Evolutionary conservation across 441 rosid species (phyloP).

Genomic region (Isatis lusitanica): DNA sequence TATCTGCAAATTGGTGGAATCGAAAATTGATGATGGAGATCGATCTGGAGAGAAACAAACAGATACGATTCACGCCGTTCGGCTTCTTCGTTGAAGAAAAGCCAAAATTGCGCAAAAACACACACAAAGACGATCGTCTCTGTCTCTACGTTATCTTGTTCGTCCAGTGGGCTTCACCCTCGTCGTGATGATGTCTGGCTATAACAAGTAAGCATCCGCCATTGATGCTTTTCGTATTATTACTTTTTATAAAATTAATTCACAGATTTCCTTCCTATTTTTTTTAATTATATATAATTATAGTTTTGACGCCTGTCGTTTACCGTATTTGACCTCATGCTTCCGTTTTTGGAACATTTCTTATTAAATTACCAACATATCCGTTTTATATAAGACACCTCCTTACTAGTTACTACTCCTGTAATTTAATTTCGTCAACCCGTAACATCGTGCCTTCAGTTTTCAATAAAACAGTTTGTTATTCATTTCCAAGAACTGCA

Average conservation of each 20-base stretch:
- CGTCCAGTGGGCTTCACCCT: slow-evolving; percentile 22
- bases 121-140: neutral
- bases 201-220: slow-evolving; percentile 32
- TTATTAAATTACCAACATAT: neutral
- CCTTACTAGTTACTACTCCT: neutral
- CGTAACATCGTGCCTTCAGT: neutral
- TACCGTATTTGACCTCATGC: slow-evolving; percentile 17
- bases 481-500: neutral
- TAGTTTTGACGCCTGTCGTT: slow-evolving; percentile 28
- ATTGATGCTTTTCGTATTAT: slow-evolving; percentile 31
- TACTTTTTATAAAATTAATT: neutral
- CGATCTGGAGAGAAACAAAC: neutral
- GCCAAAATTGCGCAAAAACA: neutral
- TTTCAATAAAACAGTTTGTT: too few species aligned
- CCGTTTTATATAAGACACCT: neutral
- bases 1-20: too few species aligned
- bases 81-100: slow-evolving; percentile 23
- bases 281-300: neutral
- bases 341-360: slow-evolving; percentile 17
- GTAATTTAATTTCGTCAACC: neutral
- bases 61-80: neutral
- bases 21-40: neutral
- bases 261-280: neutral
- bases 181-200: slow-evolving; percentile 17
- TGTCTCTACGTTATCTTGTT: neutral